A percentile compares a stretch with the other conserved stretches of the same genome.
Conservation (phyloP, 2,329 filamentous ascomycete species). For the Scytalidium sp. region DNA sequence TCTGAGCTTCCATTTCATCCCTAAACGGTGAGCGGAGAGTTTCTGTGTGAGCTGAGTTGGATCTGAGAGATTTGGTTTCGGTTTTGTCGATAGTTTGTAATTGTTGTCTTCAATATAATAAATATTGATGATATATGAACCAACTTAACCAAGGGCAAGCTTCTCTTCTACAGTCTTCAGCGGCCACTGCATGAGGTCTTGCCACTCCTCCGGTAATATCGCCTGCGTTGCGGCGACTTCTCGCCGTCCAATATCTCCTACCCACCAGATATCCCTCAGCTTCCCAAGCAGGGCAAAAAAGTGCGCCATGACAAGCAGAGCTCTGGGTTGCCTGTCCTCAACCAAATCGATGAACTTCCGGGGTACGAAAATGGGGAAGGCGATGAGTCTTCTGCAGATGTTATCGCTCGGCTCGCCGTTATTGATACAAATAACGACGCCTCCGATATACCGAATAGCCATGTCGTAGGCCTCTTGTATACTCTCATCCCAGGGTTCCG, state of each 20-base stretch:
- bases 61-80: too few relatives aligned
- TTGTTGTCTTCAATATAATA: too few relatives aligned
- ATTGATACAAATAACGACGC: slow-evolving; percentile 7
- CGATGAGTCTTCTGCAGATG: slow-evolving; percentile 10
- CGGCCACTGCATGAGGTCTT: slow-evolving; percentile 13
- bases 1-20: too few relatives aligned
- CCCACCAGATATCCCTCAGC: slow-evolving; percentile 32
- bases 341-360: slow-evolving; percentile 11
- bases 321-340: slow-evolving; percentile 12
- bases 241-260: slow-evolving; percentile 19
- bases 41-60: too few relatives aligned
- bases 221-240: slow-evolving; percentile 13
- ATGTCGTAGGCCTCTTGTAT: slow-evolving; percentile 13
- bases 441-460: slow-evolving; percentile 14
- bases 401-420: neutral
- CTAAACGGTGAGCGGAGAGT: too few relatives aligned
- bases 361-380: slow-evolving; percentile 10
- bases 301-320: slow-evolving; percentile 25
- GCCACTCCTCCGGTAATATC: slow-evolving; percentile 11
- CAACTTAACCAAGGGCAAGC: neutral
- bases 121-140: too few relatives aligned
- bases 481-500: slow-evolving; percentile 14
- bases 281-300: slow-evolving; percentile 30
- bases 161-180: slow-evolving; percentile 9
- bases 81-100: too few relatives aligned